These are phyloP conservation scores for Colletotrichum cereale DNA, from an alignment of 2,329 filamentous ascomycete species.

Conservation along the genomic window DNA sequence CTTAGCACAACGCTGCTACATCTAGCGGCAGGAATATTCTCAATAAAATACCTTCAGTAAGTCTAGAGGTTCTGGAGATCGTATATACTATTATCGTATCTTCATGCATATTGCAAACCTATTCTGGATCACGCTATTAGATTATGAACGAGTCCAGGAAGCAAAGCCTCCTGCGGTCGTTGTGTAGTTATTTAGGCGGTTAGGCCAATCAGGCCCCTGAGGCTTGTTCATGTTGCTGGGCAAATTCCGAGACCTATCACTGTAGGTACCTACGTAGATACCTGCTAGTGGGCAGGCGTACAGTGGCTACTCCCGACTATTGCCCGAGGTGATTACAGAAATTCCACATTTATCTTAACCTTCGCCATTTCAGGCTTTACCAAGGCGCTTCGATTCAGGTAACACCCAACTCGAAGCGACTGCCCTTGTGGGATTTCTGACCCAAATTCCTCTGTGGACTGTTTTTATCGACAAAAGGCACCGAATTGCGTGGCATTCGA, in stretches of 20 bases:
- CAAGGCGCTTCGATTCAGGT: not conserved
- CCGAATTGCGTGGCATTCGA: not conserved
- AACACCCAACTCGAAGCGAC: not conserved
- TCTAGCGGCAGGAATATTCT: too few species aligned
- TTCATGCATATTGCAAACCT: not conserved
- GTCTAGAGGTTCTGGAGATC: not conserved
- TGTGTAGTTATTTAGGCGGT: not conserved
- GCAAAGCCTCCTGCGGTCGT: not conserved
- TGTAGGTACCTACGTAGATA: not conserved
- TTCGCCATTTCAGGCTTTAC: not conserved
- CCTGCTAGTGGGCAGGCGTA: not conserved
- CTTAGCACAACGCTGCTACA: too few species aligned
- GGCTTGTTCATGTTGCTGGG: not conserved
- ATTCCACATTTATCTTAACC: not conserved
- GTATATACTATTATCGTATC: not conserved
- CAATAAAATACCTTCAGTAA: not conserved
- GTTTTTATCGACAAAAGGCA: not conserved
- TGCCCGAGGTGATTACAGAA: not conserved
- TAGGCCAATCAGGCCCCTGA: not conserved
- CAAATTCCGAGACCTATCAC: not conserved
- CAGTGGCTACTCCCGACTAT: not conserved
- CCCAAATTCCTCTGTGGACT: not conserved
- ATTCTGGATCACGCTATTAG: not conserved
- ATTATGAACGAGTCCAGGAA: not conserved
- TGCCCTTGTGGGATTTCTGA: not conserved